Conservation (phyloP, 176 grass and related monocot genomes). For the Oryza officinalis region DNA sequence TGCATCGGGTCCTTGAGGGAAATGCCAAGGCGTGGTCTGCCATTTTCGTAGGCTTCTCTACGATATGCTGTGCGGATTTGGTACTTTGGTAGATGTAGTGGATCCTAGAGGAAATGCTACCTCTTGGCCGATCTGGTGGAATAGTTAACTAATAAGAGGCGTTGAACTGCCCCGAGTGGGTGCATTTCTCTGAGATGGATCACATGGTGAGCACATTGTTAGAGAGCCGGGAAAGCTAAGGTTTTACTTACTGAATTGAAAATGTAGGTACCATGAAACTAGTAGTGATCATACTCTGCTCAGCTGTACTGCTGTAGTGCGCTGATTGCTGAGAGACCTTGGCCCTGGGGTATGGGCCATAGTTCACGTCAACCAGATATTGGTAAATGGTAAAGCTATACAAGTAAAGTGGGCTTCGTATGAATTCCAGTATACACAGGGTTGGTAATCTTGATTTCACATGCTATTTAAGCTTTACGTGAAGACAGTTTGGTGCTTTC, state of each 20-base stretch:
- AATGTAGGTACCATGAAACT: background rate
- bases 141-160: background rate
- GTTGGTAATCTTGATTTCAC: background rate
- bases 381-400: background rate
- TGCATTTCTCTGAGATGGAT: background rate
- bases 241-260: background rate
- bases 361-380: background rate
- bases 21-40: background rate
- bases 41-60: background rate
- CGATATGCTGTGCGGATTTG: background rate
- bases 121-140: background rate
- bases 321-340: background rate
- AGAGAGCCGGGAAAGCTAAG: background rate
- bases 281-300: background rate
- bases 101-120: background rate
- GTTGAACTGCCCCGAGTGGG: background rate
- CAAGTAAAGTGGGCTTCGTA: background rate
- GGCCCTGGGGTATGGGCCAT: background rate
- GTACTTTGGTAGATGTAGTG: background rate
- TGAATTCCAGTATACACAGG: background rate
- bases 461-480: background rate
- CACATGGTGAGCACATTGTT: constrained; percentile 33
- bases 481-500: background rate
- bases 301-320: background rate
- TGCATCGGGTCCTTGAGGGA: background rate